These are phyloP conservation scores for Scheffersomyces stambukii DNA, from an alignment of 1,139 yeast species.

Conservation along the genomic window DNA sequence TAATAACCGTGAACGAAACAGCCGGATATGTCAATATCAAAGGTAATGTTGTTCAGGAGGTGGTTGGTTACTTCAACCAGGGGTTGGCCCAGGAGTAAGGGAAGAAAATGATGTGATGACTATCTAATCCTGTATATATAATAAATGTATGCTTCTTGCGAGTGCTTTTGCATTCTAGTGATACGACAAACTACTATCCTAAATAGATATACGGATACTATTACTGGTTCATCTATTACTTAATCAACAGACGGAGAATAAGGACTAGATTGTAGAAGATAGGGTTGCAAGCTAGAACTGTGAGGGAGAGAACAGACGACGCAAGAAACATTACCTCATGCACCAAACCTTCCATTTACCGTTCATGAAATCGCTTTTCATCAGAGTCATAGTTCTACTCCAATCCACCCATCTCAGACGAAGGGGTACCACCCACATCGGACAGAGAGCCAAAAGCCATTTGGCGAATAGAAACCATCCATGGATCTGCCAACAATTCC, in stretches of 20 bases:
- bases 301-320: too few relatives aligned
- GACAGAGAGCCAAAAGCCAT: slow-evolving; percentile 56
- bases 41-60: slow-evolving; percentile 50
- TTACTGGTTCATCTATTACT: too few relatives aligned
- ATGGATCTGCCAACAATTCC: slow-evolving; percentile 83
- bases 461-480: slow-evolving; percentile 74
- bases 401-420: slow-evolving; percentile 26
- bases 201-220: background rate
- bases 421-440: slow-evolving; percentile 34
- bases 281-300: too few relatives aligned
- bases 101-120: too few relatives aligned
- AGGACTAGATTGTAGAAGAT: too few relatives aligned
- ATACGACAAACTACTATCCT: background rate
- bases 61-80: slow-evolving; percentile 34
- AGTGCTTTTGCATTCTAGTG: background rate
- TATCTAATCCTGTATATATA: too few relatives aligned
- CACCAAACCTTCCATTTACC: too few relatives aligned
- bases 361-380: too few relatives aligned
- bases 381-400: too few relatives aligned
- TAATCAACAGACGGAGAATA: too few relatives aligned
- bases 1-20: slow-evolving; percentile 37
- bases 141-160: slow-evolving; percentile 1
- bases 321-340: too few relatives aligned
- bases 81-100: too few relatives aligned
- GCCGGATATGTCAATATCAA: slow-evolving; percentile 48